Evolutionary conservation across 164 flowering plant species (phyloP), one percentile per base, ranked within the genome.

Genomic region (Saururus chinensis): DNA sequence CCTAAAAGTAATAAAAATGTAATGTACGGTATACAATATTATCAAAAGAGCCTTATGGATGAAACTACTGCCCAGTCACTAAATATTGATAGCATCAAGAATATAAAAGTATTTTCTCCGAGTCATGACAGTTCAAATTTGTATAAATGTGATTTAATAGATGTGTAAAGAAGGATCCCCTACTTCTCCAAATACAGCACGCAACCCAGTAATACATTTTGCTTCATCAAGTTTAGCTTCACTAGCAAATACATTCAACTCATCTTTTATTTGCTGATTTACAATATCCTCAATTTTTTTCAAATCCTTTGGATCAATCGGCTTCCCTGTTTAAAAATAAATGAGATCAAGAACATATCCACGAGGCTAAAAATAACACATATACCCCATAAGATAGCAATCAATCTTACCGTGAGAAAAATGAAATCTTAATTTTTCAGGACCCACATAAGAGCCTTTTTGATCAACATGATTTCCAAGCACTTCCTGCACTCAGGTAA

Each of bases 131-230:
- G 30, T 19, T 49, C 12, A n/a, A n/a, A n/a, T n/a, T n/a, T n/a
- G n/a, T n/a, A 56, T 23, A 53, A 7, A 19, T 9, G 16, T 25
- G 12, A 8, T 16, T 3, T 7, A 24, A 4, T 21, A 56, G 22
- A 19, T 40, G 17, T 2, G 49, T 9, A n/a, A n/a, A 12, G 17
- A 56, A 49, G 17, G 35, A 56, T 30, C 72, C 54, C 82, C 75
- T 80, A 93, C 99, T 81, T 95, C 99, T 57, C 99, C 99, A 87
- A 95, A 95, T 57, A 95, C 99, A 60, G 97, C 99, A 51, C 99
- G 80, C 59, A 95, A 76, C 37, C 99, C 99, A 71, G 78, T 81
- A 26, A 95, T 81, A 17, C 79, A 78, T 74, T 83, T 87, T 55
- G 99, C 99, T 74, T 91, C 93, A 64, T 76, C 75, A 64, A 91